Evolutionary conservation across 1,284 basidiomycete genomes (phyloP).

Genomic region (Ustilago trichophora): DNA sequence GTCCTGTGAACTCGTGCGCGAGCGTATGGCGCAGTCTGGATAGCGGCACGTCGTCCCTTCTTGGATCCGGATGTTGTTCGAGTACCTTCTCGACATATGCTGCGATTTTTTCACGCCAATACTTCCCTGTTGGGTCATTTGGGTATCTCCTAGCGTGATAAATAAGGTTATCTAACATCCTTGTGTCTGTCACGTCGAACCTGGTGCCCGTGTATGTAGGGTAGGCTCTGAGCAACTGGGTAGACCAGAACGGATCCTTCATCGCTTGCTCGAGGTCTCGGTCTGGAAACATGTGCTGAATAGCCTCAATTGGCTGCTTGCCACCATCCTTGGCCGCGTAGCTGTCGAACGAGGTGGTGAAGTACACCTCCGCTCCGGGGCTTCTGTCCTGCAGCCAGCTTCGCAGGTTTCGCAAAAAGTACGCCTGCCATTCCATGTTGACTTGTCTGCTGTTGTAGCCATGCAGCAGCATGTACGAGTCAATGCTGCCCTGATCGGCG

Average conservation of each 20-base stretch:
- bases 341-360: slow-evolving; percentile 21
- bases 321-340: slow-evolving; percentile 22
- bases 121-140: neutral
- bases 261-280: slow-evolving; percentile 26
- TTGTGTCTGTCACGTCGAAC: too few species aligned
- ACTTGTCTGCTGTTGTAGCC: slow-evolving; percentile 35
- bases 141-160: neutral
- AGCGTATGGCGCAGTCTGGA: slow-evolving; percentile 7
- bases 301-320: slow-evolving; percentile 15
- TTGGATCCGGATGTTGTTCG: neutral
- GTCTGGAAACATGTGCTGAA: slow-evolving; percentile 7
- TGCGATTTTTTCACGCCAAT: neutral
- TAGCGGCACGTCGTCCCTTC: neutral
- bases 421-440: slow-evolving; percentile 1
- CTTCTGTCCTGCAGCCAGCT: neutral
- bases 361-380: slow-evolving; percentile 11
- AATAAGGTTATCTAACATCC: slow-evolving; percentile 7
- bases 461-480: slow-evolving; percentile 29
- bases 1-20: slow-evolving; percentile 18
- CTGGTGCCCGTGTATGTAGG: neutral
- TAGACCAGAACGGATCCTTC: slow-evolving; percentile 26
- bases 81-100: neutral
- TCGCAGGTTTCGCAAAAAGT: slow-evolving; percentile 11
- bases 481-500: slow-evolving; percentile 13
- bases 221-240: slow-evolving; percentile 4